These are phyloP conservation scores for Penicillium waksmanii DNA, from an alignment of 495 filamentous ascomycete species.

Conservation along the genomic window DNA sequence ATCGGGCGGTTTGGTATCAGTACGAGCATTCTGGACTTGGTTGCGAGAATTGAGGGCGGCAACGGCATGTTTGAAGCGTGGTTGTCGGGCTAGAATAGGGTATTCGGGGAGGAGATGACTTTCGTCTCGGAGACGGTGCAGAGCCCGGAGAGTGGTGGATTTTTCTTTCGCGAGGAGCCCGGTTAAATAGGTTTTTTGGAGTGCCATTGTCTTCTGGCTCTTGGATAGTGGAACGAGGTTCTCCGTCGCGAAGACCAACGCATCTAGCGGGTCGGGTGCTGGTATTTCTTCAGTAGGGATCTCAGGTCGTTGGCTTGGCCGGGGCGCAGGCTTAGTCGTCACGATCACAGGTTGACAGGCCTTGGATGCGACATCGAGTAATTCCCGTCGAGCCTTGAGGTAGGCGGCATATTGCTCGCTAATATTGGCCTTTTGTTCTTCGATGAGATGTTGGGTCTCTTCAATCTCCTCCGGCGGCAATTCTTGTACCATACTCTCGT, in stretches of 20 bases:
- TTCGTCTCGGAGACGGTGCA: slow-evolving; percentile 67
- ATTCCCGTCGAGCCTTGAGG: slow-evolving; percentile 38
- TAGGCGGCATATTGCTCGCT: slow-evolving; percentile 50
- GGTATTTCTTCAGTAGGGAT: slow-evolving; percentile 18
- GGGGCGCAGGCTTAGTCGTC: slow-evolving; percentile 28
- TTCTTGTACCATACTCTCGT: slow-evolving; percentile 45
- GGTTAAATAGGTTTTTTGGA: slow-evolving; percentile 67
- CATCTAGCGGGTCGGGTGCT: slow-evolving; percentile 28
- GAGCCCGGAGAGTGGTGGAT: slow-evolving; percentile 55
- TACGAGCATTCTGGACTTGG: slow-evolving; percentile 7
- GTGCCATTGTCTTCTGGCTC: slow-evolving; percentile 62
- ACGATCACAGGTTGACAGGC: slow-evolving; percentile 41
- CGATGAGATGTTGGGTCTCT: slow-evolving; percentile 37
- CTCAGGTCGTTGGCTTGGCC: slow-evolving; percentile 32
- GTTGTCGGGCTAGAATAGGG: slow-evolving; percentile 52
- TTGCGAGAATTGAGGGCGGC: slow-evolving; percentile 35
- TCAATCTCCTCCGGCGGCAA: slow-evolving; percentile 39
- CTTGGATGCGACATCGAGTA: slow-evolving; percentile 42
- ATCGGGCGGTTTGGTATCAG: slow-evolving; percentile 29
- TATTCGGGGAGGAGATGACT: slow-evolving; percentile 70
- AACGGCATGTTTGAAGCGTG: slow-evolving; percentile 48
- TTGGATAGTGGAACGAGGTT: slow-evolving; percentile 60
- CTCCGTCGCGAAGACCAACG: slow-evolving; percentile 60
- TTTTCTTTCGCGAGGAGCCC: slow-evolving; percentile 61
- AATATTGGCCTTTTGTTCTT: slow-evolving; percentile 51